Evolutionary conservation across 345 rosid genomes (phyloP).

Genomic region (Rhodamnia argentea): DNA sequence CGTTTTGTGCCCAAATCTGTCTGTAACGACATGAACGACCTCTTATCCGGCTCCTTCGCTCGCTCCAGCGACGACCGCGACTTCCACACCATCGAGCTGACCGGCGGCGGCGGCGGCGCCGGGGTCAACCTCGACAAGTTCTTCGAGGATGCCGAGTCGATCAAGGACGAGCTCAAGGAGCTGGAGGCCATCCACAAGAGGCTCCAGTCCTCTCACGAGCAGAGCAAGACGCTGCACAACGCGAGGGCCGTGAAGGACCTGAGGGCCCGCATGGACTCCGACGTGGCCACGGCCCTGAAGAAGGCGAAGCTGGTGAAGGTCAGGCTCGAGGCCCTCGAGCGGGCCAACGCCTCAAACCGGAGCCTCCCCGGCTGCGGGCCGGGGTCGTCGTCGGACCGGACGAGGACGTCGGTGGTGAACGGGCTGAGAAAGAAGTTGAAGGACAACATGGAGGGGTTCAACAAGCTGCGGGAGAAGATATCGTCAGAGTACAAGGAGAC

Average conservation of each 20-base stretch:
- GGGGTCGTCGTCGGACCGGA: conserved; percentile 87
- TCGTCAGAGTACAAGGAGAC: conserved; percentile 84
- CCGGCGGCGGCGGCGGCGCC: conserved; percentile 11
- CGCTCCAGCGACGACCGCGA: conserved; percentile 14
- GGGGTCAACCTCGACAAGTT: conserved; percentile 78
- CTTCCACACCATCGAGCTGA: conserved; percentile 24
- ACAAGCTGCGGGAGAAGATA: conserved; percentile 50
- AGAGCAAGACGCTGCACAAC: conserved; percentile 79
- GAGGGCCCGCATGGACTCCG: conserved; percentile 72
- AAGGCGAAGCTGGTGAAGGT: conserved; percentile 78
- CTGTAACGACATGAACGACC: conserved; percentile 42
- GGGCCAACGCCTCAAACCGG: conserved; percentile 77
- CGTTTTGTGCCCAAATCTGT: neutral
- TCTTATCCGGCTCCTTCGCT: conserved; percentile 73
- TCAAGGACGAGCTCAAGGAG: conserved; percentile 68
- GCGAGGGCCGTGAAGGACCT: conserved; percentile 70
- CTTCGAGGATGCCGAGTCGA: conserved; percentile 75
- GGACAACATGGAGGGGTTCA: conserved; percentile 85
- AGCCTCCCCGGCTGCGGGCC: conserved; percentile 74
- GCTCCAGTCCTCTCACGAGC: conserved; percentile 74
- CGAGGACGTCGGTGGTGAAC: conserved; percentile 69
- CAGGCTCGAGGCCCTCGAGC: conserved; percentile 76
- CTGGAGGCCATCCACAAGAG: conserved; percentile 48
- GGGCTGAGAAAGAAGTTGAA: conserved; percentile 90
- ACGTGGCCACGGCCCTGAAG: conserved; percentile 64